A percentile compares a stretch with the other conserved stretches of the same genome.
Evolutionary conservation across 148 eudicot species (phyloP).

Genomic region (Cornus suecica): DNA sequence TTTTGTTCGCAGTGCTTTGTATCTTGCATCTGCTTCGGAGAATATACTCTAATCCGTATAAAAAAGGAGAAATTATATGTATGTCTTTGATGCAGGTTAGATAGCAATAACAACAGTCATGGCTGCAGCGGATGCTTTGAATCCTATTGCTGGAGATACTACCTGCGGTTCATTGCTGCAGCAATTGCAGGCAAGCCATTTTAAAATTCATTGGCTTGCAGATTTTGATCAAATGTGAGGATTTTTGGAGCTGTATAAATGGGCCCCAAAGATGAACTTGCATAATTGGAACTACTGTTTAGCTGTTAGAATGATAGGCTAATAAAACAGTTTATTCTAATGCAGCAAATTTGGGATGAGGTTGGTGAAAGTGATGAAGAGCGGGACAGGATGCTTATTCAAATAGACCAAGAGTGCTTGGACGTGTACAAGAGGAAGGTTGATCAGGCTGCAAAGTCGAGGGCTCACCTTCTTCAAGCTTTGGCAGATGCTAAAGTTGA

Average conservation of each 20-base stretch:
- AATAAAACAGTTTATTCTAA: constrained; percentile 1
- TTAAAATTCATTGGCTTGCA: neutral
- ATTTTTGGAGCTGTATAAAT: neutral
- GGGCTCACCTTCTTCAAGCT: constrained; percentile 86
- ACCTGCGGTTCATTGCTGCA: constrained; percentile 79
- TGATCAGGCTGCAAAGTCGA: constrained; percentile 84
- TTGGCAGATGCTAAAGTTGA: constrained; percentile 82
- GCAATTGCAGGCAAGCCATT: constrained; percentile 72
- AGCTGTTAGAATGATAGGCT: neutral
- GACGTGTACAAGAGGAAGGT: constrained; percentile 98
- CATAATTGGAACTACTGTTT: neutral
- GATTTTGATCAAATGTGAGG: neutral
- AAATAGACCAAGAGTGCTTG: constrained; percentile 89
- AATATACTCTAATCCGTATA: neutral
- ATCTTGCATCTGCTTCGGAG: neutral
- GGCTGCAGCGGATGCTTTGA: constrained; percentile 68
- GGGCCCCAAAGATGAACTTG: too few relatives aligned
- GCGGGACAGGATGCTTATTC: constrained; percentile 93
- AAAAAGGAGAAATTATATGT: neutral
- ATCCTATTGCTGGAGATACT: constrained; percentile 57
- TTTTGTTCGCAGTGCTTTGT: neutral
- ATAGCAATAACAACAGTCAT: constrained; percentile 31
- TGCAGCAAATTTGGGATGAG: constrained; percentile 98
- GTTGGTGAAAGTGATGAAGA: constrained; percentile 97
- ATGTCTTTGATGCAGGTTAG: constrained; percentile 27